phyloP scores from a whole-genome alignment of 331 rosid species.

The Cucumis variabilis region DNA sequence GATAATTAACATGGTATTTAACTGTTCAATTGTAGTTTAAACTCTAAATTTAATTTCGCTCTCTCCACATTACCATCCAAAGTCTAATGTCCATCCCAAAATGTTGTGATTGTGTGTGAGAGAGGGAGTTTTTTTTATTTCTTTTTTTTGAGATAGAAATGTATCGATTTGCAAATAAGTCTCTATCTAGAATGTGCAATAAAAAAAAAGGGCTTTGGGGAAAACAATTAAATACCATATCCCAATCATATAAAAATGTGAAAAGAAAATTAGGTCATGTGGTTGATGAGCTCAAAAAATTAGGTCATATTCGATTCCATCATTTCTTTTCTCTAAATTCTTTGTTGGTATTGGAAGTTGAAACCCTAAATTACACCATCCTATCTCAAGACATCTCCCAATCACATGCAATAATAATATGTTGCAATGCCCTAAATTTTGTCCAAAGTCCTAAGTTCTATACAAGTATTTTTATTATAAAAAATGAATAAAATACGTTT shows the following conservation, averaged over 20 bases:
- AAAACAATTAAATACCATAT: background rate
- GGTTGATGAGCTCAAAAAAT: constrained; percentile 19
- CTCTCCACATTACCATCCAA: background rate
- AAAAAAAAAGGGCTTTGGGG: background rate
- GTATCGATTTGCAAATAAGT: background rate
- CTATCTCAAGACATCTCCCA: background rate
- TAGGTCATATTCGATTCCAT: constrained; percentile 28
- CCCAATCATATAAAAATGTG: background rate
- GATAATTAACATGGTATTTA: too few species aligned
- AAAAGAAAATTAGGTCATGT: constrained; percentile 17
- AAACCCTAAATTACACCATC: background rate
- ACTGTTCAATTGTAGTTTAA: too few species aligned
- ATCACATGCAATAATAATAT: background rate
- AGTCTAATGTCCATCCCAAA: background rate
- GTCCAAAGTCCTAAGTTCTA: background rate
- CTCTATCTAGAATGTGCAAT: background rate
- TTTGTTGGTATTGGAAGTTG: background rate
- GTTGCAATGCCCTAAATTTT: background rate
- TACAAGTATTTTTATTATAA: background rate
- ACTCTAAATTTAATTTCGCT: background rate
- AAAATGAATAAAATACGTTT: background rate
- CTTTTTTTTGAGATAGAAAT: background rate
- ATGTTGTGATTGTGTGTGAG: too few species aligned
- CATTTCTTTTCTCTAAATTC: background rate
- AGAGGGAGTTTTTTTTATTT: background rate